Evolutionary conservation across 2,329 filamentous ascomycete genomes (phyloP).

Genomic region (Seiridium cupressi): DNA sequence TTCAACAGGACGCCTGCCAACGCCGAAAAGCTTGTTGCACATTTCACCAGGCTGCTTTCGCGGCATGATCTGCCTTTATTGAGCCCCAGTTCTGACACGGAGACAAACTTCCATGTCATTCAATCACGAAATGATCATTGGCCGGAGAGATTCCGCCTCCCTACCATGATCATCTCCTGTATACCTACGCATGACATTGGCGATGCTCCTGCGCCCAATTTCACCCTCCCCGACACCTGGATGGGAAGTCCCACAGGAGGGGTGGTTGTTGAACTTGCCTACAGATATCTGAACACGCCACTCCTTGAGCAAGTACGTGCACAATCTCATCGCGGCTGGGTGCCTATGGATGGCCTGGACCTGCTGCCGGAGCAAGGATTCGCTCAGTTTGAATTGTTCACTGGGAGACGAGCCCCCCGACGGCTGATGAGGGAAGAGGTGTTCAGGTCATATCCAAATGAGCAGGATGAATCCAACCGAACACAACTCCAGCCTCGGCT

Average conservation of each 20-base stretch:
- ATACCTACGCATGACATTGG: conserved; percentile 70
- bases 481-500: conserved; percentile 38
- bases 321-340: conserved; percentile 63
- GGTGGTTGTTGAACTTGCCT: conserved; percentile 72
- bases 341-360: conserved; percentile 73
- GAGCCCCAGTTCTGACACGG: conserved; percentile 36
- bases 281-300: conserved; percentile 71
- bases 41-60: conserved; percentile 62
- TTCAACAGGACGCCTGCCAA: conserved; percentile 69
- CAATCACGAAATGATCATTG: conserved; percentile 58
- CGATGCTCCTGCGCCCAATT: conserved; percentile 63
- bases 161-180: conserved; percentile 74
- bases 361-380: conserved; percentile 76
- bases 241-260: conserved; percentile 71
- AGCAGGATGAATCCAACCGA: conserved; percentile 36
- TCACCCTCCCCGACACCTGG: conserved; percentile 69
- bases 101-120: conserved; percentile 57
- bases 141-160: conserved; percentile 61
- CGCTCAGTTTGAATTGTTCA: conserved; percentile 80
- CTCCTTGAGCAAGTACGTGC: conserved; percentile 66
- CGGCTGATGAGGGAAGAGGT: conserved; percentile 69
- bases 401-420: conserved; percentile 67
- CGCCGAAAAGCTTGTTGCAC: conserved; percentile 63
- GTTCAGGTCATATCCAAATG: conserved; percentile 41
- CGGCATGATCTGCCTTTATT: conserved; percentile 41